Conservation (phyloP, 192 early-diverging fungal genomes). For the Funneliformis geosporum region DNA sequence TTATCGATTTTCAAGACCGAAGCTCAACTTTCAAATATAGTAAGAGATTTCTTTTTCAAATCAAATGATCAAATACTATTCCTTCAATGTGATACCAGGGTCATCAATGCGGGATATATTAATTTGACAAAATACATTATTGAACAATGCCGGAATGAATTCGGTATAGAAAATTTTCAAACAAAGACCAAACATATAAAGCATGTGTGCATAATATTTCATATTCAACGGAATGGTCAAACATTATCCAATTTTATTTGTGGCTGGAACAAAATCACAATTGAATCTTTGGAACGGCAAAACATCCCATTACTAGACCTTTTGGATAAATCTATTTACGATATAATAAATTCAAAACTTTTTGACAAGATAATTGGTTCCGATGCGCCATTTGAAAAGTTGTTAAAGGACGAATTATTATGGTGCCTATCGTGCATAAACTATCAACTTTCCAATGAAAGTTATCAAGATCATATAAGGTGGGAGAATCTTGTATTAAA, state of each 20-base stretch:
- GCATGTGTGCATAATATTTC: not conserved
- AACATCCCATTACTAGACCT: not conserved
- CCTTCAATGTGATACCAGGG: conserved; percentile 15
- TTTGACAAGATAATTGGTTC: not conserved
- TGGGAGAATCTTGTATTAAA: not conserved
- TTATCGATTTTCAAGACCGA: conserved; percentile 21
- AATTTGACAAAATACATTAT: conserved; percentile 21
- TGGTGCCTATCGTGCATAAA: not conserved
- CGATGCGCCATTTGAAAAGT: not conserved
- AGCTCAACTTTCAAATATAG: not conserved
- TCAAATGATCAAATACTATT: conserved; percentile 4
- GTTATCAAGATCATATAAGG: not conserved
- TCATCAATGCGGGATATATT: not conserved
- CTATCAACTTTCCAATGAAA: not conserved
- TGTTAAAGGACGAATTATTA: not conserved
- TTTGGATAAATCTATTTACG: not conserved
- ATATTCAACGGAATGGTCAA: not conserved
- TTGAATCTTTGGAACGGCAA: not conserved
- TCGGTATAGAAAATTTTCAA: not conserved
- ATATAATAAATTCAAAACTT: not conserved
- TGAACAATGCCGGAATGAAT: conserved; percentile 17
- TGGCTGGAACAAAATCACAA: not conserved
- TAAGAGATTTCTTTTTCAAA: conserved; percentile 18
- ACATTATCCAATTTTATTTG: not conserved
- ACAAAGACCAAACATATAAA: too few species aligned